phyloP scores from a whole-genome alignment of 2,329 filamentous ascomycete genomes.

The Elsinoe batatas region DNA sequence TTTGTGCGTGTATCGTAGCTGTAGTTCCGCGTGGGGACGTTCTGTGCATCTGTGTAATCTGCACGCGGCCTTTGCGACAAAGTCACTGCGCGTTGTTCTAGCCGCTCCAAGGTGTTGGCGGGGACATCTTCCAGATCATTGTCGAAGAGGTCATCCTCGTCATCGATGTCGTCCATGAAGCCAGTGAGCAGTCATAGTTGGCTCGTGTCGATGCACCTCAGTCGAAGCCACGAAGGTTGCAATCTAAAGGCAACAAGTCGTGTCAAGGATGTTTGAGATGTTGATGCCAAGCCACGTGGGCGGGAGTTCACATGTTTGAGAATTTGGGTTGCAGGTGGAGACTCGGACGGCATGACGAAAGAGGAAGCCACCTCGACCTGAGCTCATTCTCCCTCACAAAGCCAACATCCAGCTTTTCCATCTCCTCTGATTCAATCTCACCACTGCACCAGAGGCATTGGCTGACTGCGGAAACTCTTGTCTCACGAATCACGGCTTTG shows the following conservation, averaged over 20 bases:
- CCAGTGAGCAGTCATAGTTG: neutral
- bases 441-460: neutral
- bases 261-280: neutral
- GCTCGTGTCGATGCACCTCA: neutral
- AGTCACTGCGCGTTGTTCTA: slow-evolving; percentile 33
- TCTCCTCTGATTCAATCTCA: neutral
- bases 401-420: slow-evolving; percentile 10
- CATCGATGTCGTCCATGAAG: slow-evolving; percentile 25
- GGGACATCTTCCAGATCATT: slow-evolving; percentile 38
- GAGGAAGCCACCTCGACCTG: slow-evolving; percentile 6
- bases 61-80: neutral
- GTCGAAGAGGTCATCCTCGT: slow-evolving; percentile 38
- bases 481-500: neutral
- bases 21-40: neutral
- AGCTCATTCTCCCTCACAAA: neutral
- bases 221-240: neutral
- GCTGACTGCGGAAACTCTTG: neutral
- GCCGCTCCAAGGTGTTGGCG: slow-evolving; percentile 34
- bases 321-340: no score
- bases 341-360: slow-evolving; percentile 9
- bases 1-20: neutral
- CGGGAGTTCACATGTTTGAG: slow-evolving; percentile 4
- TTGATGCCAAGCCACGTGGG: slow-evolving; percentile 3
- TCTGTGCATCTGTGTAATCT: no score
- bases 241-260: neutral